A percentile compares a stretch with the other conserved stretches of the same genome.
Evolutionary conservation across 2,329 filamentous ascomycete species (phyloP).

Genomic region (Tolypocladium pustulatum): DNA sequence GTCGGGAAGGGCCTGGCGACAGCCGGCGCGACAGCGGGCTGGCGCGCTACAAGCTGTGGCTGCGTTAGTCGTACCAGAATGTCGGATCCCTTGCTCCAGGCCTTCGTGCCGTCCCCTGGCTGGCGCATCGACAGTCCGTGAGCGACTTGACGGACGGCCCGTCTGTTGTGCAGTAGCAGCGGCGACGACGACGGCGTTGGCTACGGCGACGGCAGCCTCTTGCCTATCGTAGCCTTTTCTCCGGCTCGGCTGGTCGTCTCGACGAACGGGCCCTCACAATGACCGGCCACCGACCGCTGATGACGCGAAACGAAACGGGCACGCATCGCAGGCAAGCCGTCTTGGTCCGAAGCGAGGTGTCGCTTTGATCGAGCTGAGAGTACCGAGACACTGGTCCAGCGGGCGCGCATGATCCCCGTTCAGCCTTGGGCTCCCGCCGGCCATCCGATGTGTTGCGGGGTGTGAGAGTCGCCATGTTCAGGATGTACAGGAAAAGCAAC

Average conservation of each 20-base stretch:
- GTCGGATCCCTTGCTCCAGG: constrained; percentile 2
- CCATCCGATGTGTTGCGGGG: neutral
- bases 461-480: neutral
- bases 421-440: neutral
- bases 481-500: neutral
- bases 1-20: neutral
- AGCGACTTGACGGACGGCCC: neutral
- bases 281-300: neutral
- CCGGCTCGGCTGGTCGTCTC: neutral
- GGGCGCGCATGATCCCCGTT: neutral
- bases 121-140: neutral
- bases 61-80: constrained; percentile 5
- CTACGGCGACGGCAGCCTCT: neutral
- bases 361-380: neutral
- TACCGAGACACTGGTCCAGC: neutral
- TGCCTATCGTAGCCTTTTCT: neutral
- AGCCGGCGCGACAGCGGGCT: neutral
- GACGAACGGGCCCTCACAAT: neutral
- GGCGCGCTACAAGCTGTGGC: constrained; percentile 3
- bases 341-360: neutral
- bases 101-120: neutral
- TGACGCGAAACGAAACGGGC: neutral
- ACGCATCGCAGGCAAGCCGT: neutral
- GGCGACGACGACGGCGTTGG: neutral
- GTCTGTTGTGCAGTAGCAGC: neutral